These are phyloP conservation scores for Pseudopyricularia cyperi DNA, from an alignment of 2,329 filamentous ascomycete genomes.

Conservation along the genomic window DNA sequence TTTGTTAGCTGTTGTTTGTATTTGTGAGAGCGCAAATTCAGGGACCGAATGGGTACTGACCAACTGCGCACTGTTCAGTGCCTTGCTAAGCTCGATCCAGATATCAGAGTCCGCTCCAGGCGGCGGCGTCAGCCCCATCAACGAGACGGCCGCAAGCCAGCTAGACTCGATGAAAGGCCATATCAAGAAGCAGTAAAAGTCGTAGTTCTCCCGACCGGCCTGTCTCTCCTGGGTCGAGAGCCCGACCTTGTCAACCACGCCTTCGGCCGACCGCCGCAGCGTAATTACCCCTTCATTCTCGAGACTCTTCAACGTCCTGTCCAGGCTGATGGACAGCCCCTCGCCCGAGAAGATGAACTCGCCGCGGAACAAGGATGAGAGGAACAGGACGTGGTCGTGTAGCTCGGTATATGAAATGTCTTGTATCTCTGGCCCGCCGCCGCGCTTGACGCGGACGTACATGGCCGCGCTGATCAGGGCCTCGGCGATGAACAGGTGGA, in stretches of 20 bases:
- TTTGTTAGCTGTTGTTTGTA: constrained; percentile 7
- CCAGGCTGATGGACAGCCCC: constrained; percentile 66
- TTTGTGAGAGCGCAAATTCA: background rate
- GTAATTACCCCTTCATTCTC: constrained; percentile 68
- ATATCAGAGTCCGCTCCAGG: constrained; percentile 40
- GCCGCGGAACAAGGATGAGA: constrained; percentile 85
- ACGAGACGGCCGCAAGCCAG: constrained; percentile 80
- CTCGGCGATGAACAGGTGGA: constrained; percentile 92
- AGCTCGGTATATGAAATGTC: constrained; percentile 65
- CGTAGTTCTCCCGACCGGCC: constrained; percentile 82
- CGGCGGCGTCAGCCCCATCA: constrained; percentile 77
- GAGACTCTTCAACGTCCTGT: constrained; percentile 64
- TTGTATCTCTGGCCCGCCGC: constrained; percentile 72
- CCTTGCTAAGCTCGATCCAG: constrained; percentile 69
- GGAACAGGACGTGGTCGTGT: constrained; percentile 68
- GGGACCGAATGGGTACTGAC: constrained; percentile 29
- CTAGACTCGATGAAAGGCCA: constrained; percentile 96
- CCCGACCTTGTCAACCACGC: constrained; percentile 53
- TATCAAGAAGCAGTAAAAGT: constrained; percentile 97
- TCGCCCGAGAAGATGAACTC: constrained; percentile 96
- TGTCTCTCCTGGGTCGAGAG: constrained; percentile 64
- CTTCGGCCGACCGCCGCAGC: constrained; percentile 43
- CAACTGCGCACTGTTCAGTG: constrained; percentile 70
- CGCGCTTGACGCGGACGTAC: constrained; percentile 82
- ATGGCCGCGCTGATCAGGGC: constrained; percentile 80